Base-by-base conservation (phyloP, 1,284 basidiomycete species). In the Ustilago cynodontis region DNA sequence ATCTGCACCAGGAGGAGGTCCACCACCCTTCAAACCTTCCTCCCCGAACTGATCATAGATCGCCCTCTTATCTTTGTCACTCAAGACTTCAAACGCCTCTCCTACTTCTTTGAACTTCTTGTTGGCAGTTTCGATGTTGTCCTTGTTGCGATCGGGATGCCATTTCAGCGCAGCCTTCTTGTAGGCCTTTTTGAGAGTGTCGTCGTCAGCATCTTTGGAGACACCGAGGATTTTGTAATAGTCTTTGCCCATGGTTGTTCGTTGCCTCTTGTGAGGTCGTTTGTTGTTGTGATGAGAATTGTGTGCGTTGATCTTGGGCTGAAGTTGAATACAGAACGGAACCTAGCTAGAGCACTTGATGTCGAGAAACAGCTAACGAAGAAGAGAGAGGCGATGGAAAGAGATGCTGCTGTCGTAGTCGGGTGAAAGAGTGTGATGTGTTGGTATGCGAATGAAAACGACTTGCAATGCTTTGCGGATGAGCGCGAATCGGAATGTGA, bases 11-110 rank as follows among this genome's bases (percentile, higher is more conserved):
- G 82, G 82, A 22, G 86, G 86, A 7, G 81, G 81, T 29, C 85
- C 87, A 13, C 87, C 88, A 31, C 85, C 87, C 86, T 98, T 98
- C 77, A 98, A 89, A 2, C 96, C 96, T 77, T 98, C 96, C 86
- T 98, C 96, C 35, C 96, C 96, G 71, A 94, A 93, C 79, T 96
- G 94, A 86, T 99, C 96, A 80, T 97, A 99, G 29, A 98, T 87
- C 0, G 93, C 89, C 53, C 94, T 92, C 87, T 98, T 99, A 86
- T 98, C 90, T 88, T 92, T 92, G 87, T 98, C 95, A 59, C 90
- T 93, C 59, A 98, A 90, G 53, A 98, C 96, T 86, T 99, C 96
- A 83, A 96, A 98, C 0, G 96, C 96, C 88, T 99, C 96, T 26
- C 93, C 93, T 66, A 97, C 93, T 89, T 97, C 91, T 87, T 99